Evolutionary conservation across 495 filamentous ascomycete genomes (phyloP), one percentile per base, ranked within the genome.

Genomic region (Peziza echinospora): DNA sequence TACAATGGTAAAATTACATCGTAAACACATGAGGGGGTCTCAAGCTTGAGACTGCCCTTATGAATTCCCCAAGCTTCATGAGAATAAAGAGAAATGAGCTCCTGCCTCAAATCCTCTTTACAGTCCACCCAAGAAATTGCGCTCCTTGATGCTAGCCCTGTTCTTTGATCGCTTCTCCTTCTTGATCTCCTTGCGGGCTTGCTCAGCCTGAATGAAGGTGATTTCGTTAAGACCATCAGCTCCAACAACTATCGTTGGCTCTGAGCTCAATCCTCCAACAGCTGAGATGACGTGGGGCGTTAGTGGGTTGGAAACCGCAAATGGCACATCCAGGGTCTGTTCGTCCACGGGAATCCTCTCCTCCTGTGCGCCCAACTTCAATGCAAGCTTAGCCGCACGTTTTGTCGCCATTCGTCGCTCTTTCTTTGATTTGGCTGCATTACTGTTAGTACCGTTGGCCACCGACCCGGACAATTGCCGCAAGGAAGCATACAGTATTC

Each of bases 111-210:
- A n/a, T n/a, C n/a, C n/a, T n/a, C n/a, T 4, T 37, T 37, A 37
- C 30, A 37, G 19, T 6, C 30, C 23, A 13, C 40, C 16, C 66
- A 97, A 71, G 72, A 89, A 97, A 66, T 97, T 97, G 47, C 56
- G 69, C 66, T 96, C 89, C 69, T 87, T 89, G 54, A 97, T 94
- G 53, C 66, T 70, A 51, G 70, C 76, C 56, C 80, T 74, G 57
- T 84, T 71, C 52, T 84, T 77, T 51, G 67, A 71, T 57, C 85
- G 69, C 67, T 83, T 70, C 7, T 75, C 70, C 61, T 70, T 73
- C 55, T 68, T 78, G 49, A 94, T 64, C 47, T 77, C 72, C 47
- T 74, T 68, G 47, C 75, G 66, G 56, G 78, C 81, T 47, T 64
- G 61, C 46, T 74, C 21, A n/a, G 72, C 71, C 24, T 72, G 73